These are phyloP conservation scores for Saccharum officinarum DNA, from an alignment of 176 grass and related monocot genomes.

Conservation along the genomic window DNA sequence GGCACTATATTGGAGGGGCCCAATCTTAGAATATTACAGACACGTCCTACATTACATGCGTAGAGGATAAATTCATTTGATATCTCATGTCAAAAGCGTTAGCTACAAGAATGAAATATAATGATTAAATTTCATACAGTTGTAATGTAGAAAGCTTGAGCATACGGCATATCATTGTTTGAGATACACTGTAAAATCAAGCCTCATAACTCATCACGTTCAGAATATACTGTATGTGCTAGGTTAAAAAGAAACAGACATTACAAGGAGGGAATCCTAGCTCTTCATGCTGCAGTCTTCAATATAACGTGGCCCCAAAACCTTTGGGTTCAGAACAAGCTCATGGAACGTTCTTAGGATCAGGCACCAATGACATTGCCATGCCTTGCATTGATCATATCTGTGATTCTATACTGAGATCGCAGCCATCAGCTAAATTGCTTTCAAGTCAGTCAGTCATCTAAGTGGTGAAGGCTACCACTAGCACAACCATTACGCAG, in stretches of 20 bases:
- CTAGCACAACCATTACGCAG: neutral
- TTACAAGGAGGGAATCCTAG: neutral
- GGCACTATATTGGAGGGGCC: neutral
- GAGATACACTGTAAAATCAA: neutral
- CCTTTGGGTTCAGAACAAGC: conserved; percentile 3
- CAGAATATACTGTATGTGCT: neutral
- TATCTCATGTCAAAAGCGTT: neutral
- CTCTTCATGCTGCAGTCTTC: neutral
- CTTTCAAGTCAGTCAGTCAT: conserved; percentile 1
- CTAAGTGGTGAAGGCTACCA: neutral
- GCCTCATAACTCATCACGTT: neutral
- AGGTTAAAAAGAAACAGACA: neutral
- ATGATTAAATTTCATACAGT: neutral
- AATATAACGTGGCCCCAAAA: neutral
- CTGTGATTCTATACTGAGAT: neutral
- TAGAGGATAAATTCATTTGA: neutral
- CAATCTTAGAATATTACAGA: neutral
- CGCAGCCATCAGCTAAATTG: neutral
- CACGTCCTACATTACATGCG: neutral
- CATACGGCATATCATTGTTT: neutral
- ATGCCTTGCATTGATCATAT: neutral
- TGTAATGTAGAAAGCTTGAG: neutral
- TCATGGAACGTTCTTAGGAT: neutral
- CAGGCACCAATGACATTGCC: conserved; percentile 1
- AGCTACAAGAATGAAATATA: neutral